phyloP scores from a whole-genome alignment of 139 green algal genomes.

The Tetradesmus lagerheimii region DNA sequence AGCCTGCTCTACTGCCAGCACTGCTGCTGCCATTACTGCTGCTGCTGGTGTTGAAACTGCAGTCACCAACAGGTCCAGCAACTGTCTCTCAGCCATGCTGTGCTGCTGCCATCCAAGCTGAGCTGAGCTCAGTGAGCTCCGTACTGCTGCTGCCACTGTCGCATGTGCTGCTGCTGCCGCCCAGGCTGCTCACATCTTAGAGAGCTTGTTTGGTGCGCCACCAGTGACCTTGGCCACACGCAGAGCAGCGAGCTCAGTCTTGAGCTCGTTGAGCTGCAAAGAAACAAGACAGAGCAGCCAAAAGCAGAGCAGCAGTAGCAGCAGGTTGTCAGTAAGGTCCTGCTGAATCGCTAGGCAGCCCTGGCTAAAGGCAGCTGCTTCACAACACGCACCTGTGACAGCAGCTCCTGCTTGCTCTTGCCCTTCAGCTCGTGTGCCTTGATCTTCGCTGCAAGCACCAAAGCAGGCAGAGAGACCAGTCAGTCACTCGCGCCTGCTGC shows the following conservation, averaged over 20 bases:
- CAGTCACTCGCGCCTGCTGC: neutral
- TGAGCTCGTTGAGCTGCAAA: conserved; percentile 96
- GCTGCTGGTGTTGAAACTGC: neutral
- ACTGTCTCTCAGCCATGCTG: neutral
- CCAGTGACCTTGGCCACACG: conserved; percentile 99
- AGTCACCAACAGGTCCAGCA: too few species aligned
- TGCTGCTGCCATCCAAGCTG: too few species aligned
- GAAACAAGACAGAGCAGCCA: neutral
- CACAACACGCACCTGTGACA: conserved; percentile 70
- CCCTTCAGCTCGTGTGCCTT: conserved; percentile 96
- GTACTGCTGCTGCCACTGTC: neutral
- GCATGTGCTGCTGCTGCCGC: neutral
- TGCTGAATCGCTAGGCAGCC: neutral
- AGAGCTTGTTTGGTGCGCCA: conserved; percentile 99
- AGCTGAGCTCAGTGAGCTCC: neutral
- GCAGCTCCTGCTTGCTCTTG: conserved; percentile 96
- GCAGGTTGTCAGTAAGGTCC: neutral
- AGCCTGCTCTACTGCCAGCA: too few species aligned
- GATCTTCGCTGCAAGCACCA: conserved; percentile 83
- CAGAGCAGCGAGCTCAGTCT: conserved; percentile 94
- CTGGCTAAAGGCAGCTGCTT: neutral
- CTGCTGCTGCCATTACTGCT: neutral
- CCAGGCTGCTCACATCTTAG: conserved; percentile 90
- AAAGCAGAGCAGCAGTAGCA: neutral
- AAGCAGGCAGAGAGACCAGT: neutral